These are phyloP conservation scores for Trichopus zeylanicus DNA, from an alignment of 116 monocot species.

Conservation along the genomic window DNA sequence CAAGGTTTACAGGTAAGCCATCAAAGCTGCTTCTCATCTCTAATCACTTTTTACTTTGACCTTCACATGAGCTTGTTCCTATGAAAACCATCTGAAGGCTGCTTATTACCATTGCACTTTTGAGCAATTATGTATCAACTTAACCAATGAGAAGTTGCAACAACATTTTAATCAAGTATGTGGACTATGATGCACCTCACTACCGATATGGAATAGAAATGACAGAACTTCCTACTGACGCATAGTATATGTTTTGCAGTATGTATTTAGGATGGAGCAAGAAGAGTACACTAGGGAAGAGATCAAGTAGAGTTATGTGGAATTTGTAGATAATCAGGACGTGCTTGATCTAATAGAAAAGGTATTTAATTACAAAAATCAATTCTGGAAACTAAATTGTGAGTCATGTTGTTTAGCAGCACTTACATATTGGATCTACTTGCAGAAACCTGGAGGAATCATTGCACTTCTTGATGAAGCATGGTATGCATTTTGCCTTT, in stretches of 20 bases:
- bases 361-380: constrained; percentile 21
- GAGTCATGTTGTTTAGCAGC: background rate
- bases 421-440: constrained; percentile 11
- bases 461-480: constrained; percentile 99
- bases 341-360: constrained; percentile 97
- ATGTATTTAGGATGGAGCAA: constrained; percentile 99
- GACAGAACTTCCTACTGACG: background rate
- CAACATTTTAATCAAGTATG: constrained; percentile 98
- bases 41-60: background rate
- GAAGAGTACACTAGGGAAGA: constrained; percentile 96
- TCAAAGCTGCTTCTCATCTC: background rate
- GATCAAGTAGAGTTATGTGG: constrained; percentile 97
- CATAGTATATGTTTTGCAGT: constrained; percentile 35
- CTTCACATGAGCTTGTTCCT: background rate
- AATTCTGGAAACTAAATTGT: background rate
- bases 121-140: constrained; percentile 93
- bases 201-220: background rate
- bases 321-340: constrained; percentile 99
- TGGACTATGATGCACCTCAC: background rate
- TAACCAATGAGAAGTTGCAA: constrained; percentile 97
- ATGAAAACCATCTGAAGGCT: background rate
- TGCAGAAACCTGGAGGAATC: constrained; percentile 98
- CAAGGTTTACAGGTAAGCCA: constrained; percentile 83
- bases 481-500: constrained; percentile 42
- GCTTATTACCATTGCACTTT: constrained; percentile 46